These are phyloP conservation scores for Aspergillus sojae DNA, from an alignment of 2,329 filamentous ascomycete species.

Conservation along the genomic window DNA sequence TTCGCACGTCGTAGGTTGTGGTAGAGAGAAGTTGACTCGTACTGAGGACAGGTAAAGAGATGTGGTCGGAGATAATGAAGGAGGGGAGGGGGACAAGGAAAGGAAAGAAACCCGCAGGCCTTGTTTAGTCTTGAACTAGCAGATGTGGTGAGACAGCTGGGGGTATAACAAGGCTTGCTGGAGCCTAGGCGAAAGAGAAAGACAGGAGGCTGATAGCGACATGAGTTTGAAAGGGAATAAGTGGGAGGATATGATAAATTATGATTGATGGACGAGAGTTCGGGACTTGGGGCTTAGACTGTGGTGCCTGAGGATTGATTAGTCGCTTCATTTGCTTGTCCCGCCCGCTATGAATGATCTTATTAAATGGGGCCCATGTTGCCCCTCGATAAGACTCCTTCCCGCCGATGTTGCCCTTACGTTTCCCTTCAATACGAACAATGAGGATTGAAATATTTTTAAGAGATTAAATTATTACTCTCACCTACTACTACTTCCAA, in stretches of 20 bases:
- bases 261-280: slow-evolving; percentile 3
- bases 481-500: neutral
- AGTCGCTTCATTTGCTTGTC: slow-evolving; percentile 9
- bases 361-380: neutral
- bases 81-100: neutral
- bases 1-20: neutral
- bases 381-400: neutral
- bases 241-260: neutral
- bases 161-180: neutral
- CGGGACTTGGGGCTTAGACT: slow-evolving; percentile 9
- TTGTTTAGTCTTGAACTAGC: neutral
- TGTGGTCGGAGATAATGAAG: neutral
- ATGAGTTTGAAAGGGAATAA: neutral
- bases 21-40: neutral
- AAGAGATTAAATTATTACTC: neutral
- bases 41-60: neutral
- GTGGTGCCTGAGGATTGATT: slow-evolving; percentile 13
- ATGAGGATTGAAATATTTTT: neutral
- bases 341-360: slow-evolving; percentile 8
- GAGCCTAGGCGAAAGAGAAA: neutral
- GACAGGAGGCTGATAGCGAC: neutral
- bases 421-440: neutral
- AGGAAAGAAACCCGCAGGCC: neutral
- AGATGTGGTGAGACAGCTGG: neutral
- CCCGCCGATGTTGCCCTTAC: neutral